phyloP scores from a whole-genome alignment of 176 grass and related monocot genomes.

The Pharus latifolius region DNA sequence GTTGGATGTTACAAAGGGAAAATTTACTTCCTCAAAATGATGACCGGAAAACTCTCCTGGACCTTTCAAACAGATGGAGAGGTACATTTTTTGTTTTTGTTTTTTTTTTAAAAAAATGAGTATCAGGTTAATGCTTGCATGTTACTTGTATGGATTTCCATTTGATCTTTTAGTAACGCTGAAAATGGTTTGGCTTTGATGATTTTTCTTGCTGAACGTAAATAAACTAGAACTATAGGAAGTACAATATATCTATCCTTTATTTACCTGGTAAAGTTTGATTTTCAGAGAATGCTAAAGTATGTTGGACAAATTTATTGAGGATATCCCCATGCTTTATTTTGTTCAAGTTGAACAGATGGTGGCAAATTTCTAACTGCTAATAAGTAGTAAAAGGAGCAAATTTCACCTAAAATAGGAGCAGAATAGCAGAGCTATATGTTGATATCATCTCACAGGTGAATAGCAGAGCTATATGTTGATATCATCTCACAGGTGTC shows the following conservation, averaged over 20 bases:
- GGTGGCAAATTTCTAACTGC: not conserved
- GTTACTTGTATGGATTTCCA: not conserved
- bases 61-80: conserved; percentile 78
- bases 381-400: not conserved
- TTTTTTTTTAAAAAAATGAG: not conserved
- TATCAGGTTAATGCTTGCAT: not conserved
- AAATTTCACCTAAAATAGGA: not conserved
- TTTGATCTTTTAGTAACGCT: not conserved
- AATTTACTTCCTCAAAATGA: conserved; percentile 79
- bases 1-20: conserved; percentile 92
- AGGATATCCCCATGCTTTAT: no score
- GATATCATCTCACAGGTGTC: not conserved
- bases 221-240: no score
- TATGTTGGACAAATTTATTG: no score
- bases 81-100: conserved; percentile 29
- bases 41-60: conserved; percentile 55
- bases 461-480: not conserved
- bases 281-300: not conserved
- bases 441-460: not conserved
- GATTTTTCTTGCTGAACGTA: not conserved
- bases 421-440: not conserved
- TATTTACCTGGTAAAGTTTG: not conserved
- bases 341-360: not conserved
- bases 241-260: not conserved
- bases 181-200: not conserved